Evolutionary conservation across 768 basidiomycete genomes (phyloP), one percentile per base, ranked within the genome.

Genomic region (Tulasnella sp.): DNA sequence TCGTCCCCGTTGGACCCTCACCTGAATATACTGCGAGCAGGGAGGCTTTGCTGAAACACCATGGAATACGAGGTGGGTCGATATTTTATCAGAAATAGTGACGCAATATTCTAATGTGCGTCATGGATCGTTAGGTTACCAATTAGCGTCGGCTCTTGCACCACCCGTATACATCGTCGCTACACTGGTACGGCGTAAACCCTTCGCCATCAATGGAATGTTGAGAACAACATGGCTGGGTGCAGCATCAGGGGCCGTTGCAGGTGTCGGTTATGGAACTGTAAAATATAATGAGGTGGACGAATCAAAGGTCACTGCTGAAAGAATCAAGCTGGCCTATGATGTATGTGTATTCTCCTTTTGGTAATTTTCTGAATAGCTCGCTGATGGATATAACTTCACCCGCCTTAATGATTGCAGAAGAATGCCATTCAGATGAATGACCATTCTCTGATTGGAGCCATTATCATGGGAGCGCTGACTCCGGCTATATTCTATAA

Each of bases 371-470:
- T 48, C 13, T 8, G 10, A 20, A 20, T 12, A 8, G 45, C 46
- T 40, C 33, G 13, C 5, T 37, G 27, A 12, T 25, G 19, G 39
- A 40, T 35, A 16, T 12, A 16, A 40, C 5, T 40, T 40, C 15
- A 5, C 28, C 46, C 2, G 48, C 10, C 15, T 5, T 44, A 13
- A 43, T 45, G 28, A 20, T 49, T 31, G n/a, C 45, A 86, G 83
- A 73, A 70, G 12, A 66, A 69, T 35, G 70, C 74, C 19, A 64
- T 83, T 46, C 69, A 83, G 56, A 70, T 72, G 41, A 77, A 85
- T 48, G 86, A 88, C 62, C 79, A 84, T 60, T 72, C 82, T 19
- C 84, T 76, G 1, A 82, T 88, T 40, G 86, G 86, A 22, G 71
- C 72, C 16, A 59, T 87, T 41, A 64, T 89, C 19, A 73, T 71